Base-by-base conservation (phyloP, 768 basidiomycete species). In the Auricularia sp. region DNA sequence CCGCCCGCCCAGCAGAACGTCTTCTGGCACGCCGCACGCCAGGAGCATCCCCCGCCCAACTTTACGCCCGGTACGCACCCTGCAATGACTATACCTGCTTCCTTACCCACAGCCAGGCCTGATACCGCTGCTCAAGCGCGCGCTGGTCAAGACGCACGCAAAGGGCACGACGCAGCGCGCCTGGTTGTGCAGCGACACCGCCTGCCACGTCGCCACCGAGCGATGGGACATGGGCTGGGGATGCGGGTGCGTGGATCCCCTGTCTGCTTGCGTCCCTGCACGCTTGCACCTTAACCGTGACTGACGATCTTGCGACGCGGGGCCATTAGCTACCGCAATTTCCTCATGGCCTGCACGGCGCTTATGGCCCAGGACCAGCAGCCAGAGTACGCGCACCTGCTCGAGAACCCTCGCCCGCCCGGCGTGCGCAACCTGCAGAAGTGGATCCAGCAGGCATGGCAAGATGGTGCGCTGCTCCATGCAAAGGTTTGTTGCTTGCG, bases 381-480 rank as follows among this genome's bases (percentile, higher is more conserved):
- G 70, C 81, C 83, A 1, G 64, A 80, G 64, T 93, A 93, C 73
- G 82, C 81, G 64, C 75, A 82, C 1, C 75, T 86, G 18, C 77
- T 93, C 2, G 82, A 85, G 62, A 67, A 74, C n/a, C 82, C 83
- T 3, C 74, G 75, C 10, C 74, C 81, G 1, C 93, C 93, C 1
- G 79, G 91, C 21, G 80, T 96, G 18, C 77, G 85, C 18, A 87
- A 89, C 69, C 71, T 95, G 36, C 93, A 96, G 70, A 70, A 66
- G 7, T 87, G 87, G 86, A 85, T 97, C 56, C 89, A 96, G 72
- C 77, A 80, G 64, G 93, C 93, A 3, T 97, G 93, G 93, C 74
- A 77, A 43, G 76, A 76, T 42, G 90, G 91, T 86, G 59, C n/a
- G 67, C 35, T 29, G 42, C 6, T 42, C n/a, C 33, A 35, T 53